phyloP scores from a whole-genome alignment of 805 yeast genomes.

The Starmerella riodocensis region DNA sequence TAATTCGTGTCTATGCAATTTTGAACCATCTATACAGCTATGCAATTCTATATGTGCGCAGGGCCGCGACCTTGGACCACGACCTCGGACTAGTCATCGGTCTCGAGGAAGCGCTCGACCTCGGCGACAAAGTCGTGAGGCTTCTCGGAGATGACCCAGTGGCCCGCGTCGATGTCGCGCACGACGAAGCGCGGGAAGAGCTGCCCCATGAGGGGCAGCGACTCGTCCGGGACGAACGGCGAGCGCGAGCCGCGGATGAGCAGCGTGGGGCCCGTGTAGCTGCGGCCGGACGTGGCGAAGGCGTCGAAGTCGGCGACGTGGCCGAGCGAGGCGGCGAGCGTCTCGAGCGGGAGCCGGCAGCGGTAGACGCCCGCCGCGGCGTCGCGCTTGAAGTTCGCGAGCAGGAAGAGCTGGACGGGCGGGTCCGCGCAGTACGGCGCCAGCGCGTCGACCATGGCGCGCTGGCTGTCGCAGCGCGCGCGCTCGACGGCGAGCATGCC shows the following conservation, averaged over 20 bases:
- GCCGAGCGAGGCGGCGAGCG: conserved; percentile 53
- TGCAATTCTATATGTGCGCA: neutral
- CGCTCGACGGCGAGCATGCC: conserved; percentile 47
- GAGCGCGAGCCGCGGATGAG: conserved; percentile 72
- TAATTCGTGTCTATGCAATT: neutral
- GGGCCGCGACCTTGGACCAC: neutral
- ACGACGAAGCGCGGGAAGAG: conserved; percentile 70
- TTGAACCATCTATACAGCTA: neutral
- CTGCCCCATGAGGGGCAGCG: conserved; percentile 53
- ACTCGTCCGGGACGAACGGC: conserved; percentile 70
- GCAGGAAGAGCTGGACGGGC: conserved; percentile 59
- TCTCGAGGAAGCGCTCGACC: conserved; percentile 51
- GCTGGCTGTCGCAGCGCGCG: conserved; percentile 35
- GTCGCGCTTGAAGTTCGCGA: conserved; percentile 49
- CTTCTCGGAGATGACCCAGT: conserved; percentile 83
- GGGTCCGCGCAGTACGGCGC: conserved; percentile 46
- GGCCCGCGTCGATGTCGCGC: conserved; percentile 71
- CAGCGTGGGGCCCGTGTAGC: conserved; percentile 60
- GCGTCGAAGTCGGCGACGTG: conserved; percentile 67
- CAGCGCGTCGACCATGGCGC: conserved; percentile 56
- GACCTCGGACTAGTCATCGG: conserved; percentile 2
- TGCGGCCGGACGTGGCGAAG: conserved; percentile 34
- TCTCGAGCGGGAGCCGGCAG: conserved; percentile 57
- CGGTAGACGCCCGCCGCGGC: conserved; percentile 28
- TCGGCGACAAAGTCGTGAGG: conserved; percentile 59